phyloP scores from a whole-genome alignment of 2,329 filamentous ascomycete genomes.

The Tolypocladium paradoxum region DNA sequence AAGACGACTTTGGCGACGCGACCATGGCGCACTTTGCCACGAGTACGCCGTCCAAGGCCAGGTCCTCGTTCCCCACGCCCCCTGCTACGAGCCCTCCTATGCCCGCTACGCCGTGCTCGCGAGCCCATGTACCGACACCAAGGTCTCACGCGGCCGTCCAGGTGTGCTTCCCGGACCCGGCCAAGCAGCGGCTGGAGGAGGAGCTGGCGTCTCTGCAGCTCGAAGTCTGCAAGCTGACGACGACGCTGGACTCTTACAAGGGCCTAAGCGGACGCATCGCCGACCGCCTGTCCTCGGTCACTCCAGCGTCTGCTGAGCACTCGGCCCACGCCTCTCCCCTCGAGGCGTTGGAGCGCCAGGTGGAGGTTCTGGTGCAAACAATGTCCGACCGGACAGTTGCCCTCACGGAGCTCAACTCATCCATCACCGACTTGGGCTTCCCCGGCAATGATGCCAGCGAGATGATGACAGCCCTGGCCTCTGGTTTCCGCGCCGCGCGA shows the following conservation, averaged over 20 bases:
- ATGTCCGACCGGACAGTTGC: slow-evolving; percentile 39
- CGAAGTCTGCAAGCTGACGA: slow-evolving; percentile 36
- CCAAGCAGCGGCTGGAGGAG: slow-evolving; percentile 30
- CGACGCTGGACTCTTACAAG: slow-evolving; percentile 36
- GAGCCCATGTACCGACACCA: background rate
- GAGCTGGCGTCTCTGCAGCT: slow-evolving; percentile 37
- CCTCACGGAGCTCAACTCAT: slow-evolving; percentile 31
- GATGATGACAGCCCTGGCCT: slow-evolving; percentile 35
- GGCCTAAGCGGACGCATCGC: slow-evolving; percentile 26
- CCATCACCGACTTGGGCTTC: slow-evolving; percentile 42
- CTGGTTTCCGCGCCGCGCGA: slow-evolving; percentile 44
- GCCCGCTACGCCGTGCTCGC: slow-evolving; percentile 25
- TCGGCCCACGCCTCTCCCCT: slow-evolving; percentile 8
- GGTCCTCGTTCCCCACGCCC: slow-evolving; percentile 42
- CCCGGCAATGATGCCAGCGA: slow-evolving; percentile 32
- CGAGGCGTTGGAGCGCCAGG: slow-evolving; percentile 28
- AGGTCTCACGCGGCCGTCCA: slow-evolving; percentile 28
- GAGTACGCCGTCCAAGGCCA: slow-evolving; percentile 37
- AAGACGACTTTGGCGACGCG: slow-evolving; percentile 35
- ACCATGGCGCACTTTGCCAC: slow-evolving; percentile 39
- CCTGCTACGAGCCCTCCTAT: slow-evolving; percentile 40
- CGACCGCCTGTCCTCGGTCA: slow-evolving; percentile 19
- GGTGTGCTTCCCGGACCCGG: slow-evolving; percentile 28
- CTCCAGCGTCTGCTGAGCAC: slow-evolving; percentile 1
- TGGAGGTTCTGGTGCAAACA: slow-evolving; percentile 31